Conservation (phyloP, 2,329 filamentous ascomycete genomes). For the Ceratocystis cubensis region DNA sequence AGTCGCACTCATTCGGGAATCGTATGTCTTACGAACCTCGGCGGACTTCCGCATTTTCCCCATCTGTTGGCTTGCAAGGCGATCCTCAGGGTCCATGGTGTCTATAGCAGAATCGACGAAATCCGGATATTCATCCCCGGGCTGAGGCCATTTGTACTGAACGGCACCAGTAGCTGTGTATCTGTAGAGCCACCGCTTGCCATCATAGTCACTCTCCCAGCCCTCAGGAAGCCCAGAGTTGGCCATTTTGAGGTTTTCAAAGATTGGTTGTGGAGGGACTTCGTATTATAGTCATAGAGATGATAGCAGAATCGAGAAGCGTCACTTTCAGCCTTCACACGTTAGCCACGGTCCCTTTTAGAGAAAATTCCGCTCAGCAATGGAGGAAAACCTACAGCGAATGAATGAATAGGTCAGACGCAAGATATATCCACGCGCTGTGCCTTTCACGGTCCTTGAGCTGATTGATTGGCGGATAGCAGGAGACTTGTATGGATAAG, state of each 20-base stretch:
- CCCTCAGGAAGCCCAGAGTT: slow-evolving; percentile 34
- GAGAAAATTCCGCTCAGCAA: no score
- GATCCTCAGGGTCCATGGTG: slow-evolving; percentile 39
- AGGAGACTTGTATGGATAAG: not conserved
- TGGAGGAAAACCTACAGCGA: not conserved
- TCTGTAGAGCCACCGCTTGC: slow-evolving; percentile 44
- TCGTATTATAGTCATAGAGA: not conserved
- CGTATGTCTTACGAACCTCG: slow-evolving; percentile 27
- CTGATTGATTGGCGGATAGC: not conserved
- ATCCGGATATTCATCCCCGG: slow-evolving; percentile 47
- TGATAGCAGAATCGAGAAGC: not conserved
- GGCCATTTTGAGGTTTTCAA: slow-evolving; percentile 28
- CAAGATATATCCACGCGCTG: not conserved
- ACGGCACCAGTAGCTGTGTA: slow-evolving; percentile 42
- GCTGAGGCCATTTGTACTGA: slow-evolving; percentile 45
- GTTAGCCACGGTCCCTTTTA: not conserved
- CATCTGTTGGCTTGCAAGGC: slow-evolving; percentile 41
- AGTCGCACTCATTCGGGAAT: slow-evolving; percentile 22
- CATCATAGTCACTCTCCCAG: slow-evolving; percentile 48
- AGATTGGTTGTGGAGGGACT: not conserved
- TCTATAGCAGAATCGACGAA: slow-evolving; percentile 31
- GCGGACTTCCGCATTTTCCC: not conserved
- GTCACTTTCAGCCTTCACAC: not conserved
- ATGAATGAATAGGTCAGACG: not conserved
- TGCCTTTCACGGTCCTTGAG: not conserved